phyloP scores from a whole-genome alignment of 805 yeast species.

The Sungouiozyma ichnusensis region DNA sequence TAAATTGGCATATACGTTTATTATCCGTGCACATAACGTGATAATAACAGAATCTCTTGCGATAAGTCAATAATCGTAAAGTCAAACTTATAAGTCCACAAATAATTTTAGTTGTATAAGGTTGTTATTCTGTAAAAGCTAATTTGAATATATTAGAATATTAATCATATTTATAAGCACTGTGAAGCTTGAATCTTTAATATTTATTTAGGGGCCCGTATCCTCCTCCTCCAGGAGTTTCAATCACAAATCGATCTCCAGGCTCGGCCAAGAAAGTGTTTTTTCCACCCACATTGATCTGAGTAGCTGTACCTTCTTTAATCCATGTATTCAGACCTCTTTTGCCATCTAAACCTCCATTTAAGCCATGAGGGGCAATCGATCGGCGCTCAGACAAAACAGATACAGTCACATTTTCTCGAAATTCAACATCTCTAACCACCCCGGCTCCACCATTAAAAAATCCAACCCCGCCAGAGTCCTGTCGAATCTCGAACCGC shows the following conservation, averaged over 20 bases:
- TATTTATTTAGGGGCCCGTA: conserved; percentile 51
- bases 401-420: conserved; percentile 61
- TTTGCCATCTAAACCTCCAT: conserved; percentile 70
- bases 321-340: conserved; percentile 60
- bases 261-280: conserved; percentile 43
- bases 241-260: conserved; percentile 59
- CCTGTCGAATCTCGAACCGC: conserved; percentile 57
- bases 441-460: conserved; percentile 80
- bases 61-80: too few relatives aligned
- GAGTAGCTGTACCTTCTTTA: conserved; percentile 25
- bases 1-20: too few relatives aligned
- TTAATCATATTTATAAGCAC: too few relatives aligned
- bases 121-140: too few relatives aligned
- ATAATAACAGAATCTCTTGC: too few relatives aligned
- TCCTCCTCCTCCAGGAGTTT: conserved; percentile 86
- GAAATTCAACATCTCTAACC: conserved; percentile 72
- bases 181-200: too few relatives aligned
- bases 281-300: conserved; percentile 58
- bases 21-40: too few relatives aligned
- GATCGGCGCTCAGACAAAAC: conserved; percentile 81
- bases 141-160: too few relatives aligned
- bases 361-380: conserved; percentile 73
- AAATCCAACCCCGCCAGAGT: conserved; percentile 74
- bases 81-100: too few relatives aligned
- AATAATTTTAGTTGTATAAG: too few relatives aligned